Evolutionary conservation across 805 yeast genomes (phyloP).

Genomic region (Monosporozyma siamensis): DNA sequence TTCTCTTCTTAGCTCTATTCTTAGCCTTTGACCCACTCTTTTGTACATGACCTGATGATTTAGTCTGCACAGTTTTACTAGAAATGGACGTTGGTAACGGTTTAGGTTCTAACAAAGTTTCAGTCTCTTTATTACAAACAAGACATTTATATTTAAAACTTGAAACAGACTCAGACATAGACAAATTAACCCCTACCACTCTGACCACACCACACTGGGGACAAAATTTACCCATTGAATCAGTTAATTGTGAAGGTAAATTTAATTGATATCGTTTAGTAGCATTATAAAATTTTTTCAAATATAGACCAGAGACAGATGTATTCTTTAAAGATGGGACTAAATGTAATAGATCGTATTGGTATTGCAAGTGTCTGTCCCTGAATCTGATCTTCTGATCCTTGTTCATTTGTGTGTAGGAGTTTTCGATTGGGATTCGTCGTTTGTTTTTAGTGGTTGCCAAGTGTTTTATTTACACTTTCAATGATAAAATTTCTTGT

Average conservation of each 20-base stretch:
- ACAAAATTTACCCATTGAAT: conserved; percentile 23
- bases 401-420: conserved; percentile 12
- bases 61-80: too few species aligned
- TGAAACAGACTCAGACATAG: conserved; percentile 2
- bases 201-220: conserved; percentile 24
- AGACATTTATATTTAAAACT: background rate
- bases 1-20: conserved; percentile 39
- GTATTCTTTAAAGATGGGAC: conserved; percentile 17
- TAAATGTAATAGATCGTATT: conserved; percentile 24
- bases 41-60: too few species aligned
- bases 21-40: conserved; percentile 21
- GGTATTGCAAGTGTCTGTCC: conserved; percentile 19
- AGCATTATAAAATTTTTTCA: conserved; percentile 25
- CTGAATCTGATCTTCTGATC: conserved; percentile 20
- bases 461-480: too few species aligned
- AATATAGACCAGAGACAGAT: conserved; percentile 23
- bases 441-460: too few species aligned
- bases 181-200: conserved; percentile 27
- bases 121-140: too few species aligned
- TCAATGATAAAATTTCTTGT: too few species aligned
- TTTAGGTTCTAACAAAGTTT: too few species aligned
- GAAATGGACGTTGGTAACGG: too few species aligned
- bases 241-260: conserved; percentile 17
- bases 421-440: too few species aligned
- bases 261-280: conserved; percentile 21